phyloP scores from a whole-genome alignment of 257 asterid species.

The Osmanthus fragrans region DNA sequence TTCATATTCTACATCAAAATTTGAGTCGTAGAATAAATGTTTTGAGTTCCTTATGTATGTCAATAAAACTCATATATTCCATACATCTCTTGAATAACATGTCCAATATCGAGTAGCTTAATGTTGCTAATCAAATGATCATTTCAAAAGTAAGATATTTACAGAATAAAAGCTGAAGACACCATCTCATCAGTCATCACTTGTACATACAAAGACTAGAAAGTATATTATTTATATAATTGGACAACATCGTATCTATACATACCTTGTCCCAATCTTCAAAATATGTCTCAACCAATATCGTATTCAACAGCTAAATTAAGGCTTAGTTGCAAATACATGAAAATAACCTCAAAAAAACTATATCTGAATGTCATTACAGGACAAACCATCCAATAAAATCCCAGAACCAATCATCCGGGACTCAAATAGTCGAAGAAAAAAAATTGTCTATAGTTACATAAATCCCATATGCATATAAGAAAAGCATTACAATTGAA shows the following conservation, averaged over 20 bases:
- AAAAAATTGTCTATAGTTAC: background rate
- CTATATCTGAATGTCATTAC: conserved; percentile 16
- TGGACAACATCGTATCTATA: too few species aligned
- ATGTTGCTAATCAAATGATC: too few species aligned
- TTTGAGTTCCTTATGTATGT: background rate
- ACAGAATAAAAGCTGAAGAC: too few species aligned
- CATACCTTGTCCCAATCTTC: too few species aligned
- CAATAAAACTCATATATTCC: too few species aligned
- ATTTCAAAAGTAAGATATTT: too few species aligned
- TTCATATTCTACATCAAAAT: background rate
- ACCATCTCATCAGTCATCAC: too few species aligned
- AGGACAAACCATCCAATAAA: conserved; percentile 16
- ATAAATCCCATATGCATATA: conserved; percentile 8
- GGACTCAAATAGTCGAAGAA: background rate
- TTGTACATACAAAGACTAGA: too few species aligned
- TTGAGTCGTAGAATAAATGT: background rate
- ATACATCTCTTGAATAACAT: too few species aligned
- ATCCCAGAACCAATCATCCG: background rate
- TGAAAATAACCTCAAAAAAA: conserved; percentile 16
- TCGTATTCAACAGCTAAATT: conserved; percentile 20
- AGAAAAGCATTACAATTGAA: background rate
- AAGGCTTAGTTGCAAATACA: background rate
- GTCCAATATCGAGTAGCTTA: too few species aligned
- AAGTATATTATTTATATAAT: too few species aligned
- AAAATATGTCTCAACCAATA: background rate